phyloP scores from a whole-genome alignment of 768 basidiomycete species.

The Mycena maculata region DNA sequence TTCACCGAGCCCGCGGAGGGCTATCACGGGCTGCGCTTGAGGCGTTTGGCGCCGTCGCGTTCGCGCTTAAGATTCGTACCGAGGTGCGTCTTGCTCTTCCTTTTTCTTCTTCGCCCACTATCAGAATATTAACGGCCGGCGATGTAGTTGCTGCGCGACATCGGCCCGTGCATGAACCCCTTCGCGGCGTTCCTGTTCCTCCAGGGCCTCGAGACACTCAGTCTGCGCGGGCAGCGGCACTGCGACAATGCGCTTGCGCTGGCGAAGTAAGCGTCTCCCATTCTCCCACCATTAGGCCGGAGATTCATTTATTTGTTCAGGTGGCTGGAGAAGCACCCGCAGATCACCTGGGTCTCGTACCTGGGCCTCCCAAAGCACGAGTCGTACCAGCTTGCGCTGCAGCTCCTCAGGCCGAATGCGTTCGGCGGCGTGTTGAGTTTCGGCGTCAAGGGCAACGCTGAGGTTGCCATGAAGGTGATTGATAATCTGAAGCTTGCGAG shows the following conservation, averaged over 20 bases:
- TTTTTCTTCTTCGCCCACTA: neutral
- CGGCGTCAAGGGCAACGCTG: constrained; percentile 73
- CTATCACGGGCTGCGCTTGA: constrained; percentile 81
- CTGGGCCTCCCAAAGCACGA: constrained; percentile 73
- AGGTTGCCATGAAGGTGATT: constrained; percentile 68
- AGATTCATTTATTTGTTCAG: constrained; percentile 30
- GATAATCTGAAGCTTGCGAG: constrained; percentile 78
- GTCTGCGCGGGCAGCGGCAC: constrained; percentile 66
- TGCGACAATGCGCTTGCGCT: constrained; percentile 59
- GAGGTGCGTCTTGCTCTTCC: constrained; percentile 48
- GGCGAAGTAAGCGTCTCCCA: constrained; percentile 32
- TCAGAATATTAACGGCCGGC: neutral
- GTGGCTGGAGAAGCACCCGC: constrained; percentile 73
- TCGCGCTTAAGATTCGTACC: constrained; percentile 72
- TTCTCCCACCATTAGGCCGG: neutral
- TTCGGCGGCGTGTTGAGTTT: constrained; percentile 85
- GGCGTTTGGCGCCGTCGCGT: constrained; percentile 73
- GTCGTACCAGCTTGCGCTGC: constrained; percentile 68
- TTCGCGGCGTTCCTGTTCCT: constrained; percentile 38
- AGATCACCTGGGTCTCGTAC: constrained; percentile 83
- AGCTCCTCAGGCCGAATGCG: constrained; percentile 62
- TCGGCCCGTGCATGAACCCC: constrained; percentile 49
- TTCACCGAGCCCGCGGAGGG: constrained; percentile 83
- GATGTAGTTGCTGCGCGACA: constrained; percentile 18
- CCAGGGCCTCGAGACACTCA: constrained; percentile 59